A percentile compares a stretch with the other conserved stretches of the same genome.
These are phyloP conservation scores for Urochloa ruziziensis DNA, from an alignment of 176 grass and related monocot species.

Conservation along the genomic window DNA sequence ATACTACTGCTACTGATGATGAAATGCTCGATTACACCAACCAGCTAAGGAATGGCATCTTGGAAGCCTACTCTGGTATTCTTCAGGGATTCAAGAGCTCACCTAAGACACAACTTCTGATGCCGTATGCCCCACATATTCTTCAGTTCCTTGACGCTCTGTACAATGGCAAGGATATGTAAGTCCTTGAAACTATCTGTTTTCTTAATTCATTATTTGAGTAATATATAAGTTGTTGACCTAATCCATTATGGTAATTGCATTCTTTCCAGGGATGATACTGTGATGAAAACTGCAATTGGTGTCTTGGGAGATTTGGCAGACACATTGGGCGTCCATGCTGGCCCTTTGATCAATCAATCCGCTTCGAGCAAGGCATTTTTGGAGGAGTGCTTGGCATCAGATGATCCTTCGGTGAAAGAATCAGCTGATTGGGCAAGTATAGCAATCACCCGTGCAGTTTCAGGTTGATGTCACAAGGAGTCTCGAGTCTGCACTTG, in stretches of 20 bases:
- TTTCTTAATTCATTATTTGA: background rate
- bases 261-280: slow-evolving; percentile 67
- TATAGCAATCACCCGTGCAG: slow-evolving; percentile 69
- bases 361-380: slow-evolving; percentile 66
- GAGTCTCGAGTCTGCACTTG: slow-evolving; percentile 55
- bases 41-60: slow-evolving; percentile 74
- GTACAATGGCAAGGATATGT: slow-evolving; percentile 79
- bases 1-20: slow-evolving; percentile 59
- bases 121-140: slow-evolving; percentile 72
- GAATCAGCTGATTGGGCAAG: slow-evolving; percentile 85
- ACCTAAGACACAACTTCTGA: slow-evolving; percentile 63
- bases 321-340: slow-evolving; percentile 73
- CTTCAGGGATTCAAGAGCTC: slow-evolving; percentile 91
- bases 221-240: background rate
- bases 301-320: slow-evolving; percentile 83
- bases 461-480: slow-evolving; percentile 58
- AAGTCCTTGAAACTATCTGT: slow-evolving; percentile 18
- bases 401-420: slow-evolving; percentile 73
- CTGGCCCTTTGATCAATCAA: slow-evolving; percentile 66
- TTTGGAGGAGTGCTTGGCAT: slow-evolving; percentile 81
- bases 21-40: slow-evolving; percentile 89
- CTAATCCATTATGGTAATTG: background rate
- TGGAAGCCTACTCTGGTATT: slow-evolving; percentile 94
- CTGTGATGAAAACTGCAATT: slow-evolving; percentile 88
- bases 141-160: slow-evolving; percentile 75